Evolutionary conservation across 2,329 filamentous ascomycete genomes (phyloP).

Genomic region (Helotiales sp.): DNA sequence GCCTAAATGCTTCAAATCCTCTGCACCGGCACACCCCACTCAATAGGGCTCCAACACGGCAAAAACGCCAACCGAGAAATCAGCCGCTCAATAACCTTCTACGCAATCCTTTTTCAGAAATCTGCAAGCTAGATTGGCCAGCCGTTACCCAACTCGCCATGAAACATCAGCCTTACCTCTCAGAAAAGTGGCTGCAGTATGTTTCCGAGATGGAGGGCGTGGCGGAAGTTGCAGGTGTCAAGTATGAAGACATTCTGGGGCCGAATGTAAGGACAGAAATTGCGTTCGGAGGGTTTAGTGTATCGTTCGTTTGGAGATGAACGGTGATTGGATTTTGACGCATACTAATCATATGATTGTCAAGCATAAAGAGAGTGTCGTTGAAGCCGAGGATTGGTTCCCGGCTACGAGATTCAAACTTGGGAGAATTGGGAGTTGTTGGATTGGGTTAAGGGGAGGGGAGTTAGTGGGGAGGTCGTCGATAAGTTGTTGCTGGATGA

Average conservation of each 20-base stretch:
- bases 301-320: constrained; percentile 37
- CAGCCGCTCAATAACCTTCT: constrained; percentile 45
- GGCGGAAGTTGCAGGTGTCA: constrained; percentile 49
- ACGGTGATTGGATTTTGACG: constrained; percentile 31
- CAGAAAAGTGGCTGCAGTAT: constrained; percentile 28
- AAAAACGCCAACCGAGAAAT: constrained; percentile 42
- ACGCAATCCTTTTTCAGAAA: constrained; percentile 44
- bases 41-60: constrained; percentile 47
- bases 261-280: constrained; percentile 59
- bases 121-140: constrained; percentile 44
- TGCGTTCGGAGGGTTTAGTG: constrained; percentile 54
- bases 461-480: constrained; percentile 23
- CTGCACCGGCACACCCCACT: constrained; percentile 28
- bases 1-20: constrained; percentile 31
- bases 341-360: constrained; percentile 44
- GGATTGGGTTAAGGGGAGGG: constrained; percentile 27
- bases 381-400: constrained; percentile 34
- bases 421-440: constrained; percentile 43
- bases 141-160: constrained; percentile 28
- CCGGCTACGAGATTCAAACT: constrained; percentile 41
- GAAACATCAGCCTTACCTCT: constrained; percentile 32
- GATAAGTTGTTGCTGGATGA: constrained; percentile 31
- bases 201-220: constrained; percentile 50
- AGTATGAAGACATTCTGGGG: constrained; percentile 53
- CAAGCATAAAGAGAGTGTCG: constrained; percentile 28